A percentile compares a stretch with the other conserved stretches of the same genome.
Evolutionary conservation across 1,284 basidiomycete genomes (phyloP).

Genomic region (Cryptococcus neoformans): DNA sequence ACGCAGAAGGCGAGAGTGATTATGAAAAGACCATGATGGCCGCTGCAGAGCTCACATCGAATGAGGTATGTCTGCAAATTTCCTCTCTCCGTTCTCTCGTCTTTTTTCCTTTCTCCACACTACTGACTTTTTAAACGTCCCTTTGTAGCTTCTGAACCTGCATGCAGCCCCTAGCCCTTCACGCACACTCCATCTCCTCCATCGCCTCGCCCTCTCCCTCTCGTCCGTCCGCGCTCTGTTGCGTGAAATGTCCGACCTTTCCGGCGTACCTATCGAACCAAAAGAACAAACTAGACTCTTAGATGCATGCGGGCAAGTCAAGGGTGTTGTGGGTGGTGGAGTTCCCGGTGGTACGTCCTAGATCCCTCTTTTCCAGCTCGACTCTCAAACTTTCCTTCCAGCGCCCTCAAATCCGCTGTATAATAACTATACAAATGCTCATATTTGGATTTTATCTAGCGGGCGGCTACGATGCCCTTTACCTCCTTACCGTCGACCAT

Average conservation of each 20-base stretch:
- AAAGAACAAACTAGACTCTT: conserved; percentile 82
- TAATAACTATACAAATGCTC: neutral
- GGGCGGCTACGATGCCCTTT: conserved; percentile 96
- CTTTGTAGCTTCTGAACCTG: too few species aligned
- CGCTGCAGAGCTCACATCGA: too few species aligned
- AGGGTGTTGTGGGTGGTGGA: conserved; percentile 88
- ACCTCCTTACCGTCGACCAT: conserved; percentile 74
- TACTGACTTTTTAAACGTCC: too few species aligned
- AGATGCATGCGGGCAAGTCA: conserved; percentile 68
- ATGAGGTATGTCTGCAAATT: too few species aligned
- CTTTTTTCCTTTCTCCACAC: neutral
- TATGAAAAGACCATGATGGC: conserved; percentile 27
- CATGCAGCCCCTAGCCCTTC: neutral
- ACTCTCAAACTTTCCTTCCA: too few species aligned
- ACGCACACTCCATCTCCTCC: neutral
- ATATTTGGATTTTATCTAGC: conserved; percentile 54
- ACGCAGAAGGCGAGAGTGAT: conserved; percentile 31
- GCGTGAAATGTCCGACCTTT: conserved; percentile 78
- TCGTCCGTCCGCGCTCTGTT: conserved; percentile 76
- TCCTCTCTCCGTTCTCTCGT: too few species aligned
- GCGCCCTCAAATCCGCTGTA: too few species aligned
- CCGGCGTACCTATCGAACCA: conserved; percentile 89
- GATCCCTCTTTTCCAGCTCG: too few species aligned
- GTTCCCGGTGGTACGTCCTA: conserved; percentile 76
- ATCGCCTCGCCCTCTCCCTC: conserved; percentile 8